phyloP scores from a whole-genome alignment of 257 asterid species.

The Striga asiatica region DNA sequence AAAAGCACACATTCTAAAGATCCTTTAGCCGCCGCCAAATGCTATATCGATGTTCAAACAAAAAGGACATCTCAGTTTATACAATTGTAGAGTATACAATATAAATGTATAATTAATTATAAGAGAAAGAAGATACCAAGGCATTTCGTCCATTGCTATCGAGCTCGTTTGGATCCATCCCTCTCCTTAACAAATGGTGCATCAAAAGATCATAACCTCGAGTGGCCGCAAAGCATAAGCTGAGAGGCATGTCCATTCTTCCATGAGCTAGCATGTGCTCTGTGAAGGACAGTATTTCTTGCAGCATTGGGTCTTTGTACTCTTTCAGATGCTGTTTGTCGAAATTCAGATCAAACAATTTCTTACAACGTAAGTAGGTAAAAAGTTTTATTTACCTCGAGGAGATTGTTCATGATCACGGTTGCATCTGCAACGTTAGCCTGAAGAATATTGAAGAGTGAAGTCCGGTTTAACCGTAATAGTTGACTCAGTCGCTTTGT shows the following conservation, averaged over 20 bases:
- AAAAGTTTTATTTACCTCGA: conserved; percentile 32
- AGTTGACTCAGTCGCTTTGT: conserved; percentile 70
- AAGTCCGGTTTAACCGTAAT: conserved; percentile 54
- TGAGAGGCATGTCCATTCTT: conserved; percentile 71
- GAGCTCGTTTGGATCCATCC: conserved; percentile 59
- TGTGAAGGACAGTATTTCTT: conserved; percentile 41
- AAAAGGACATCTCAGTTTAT: no score
- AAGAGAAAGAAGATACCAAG: conserved; percentile 30
- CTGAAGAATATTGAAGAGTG: conserved; percentile 56
- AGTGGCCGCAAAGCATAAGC: conserved; percentile 73
- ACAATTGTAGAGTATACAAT: no score
- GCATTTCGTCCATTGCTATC: conserved; percentile 53
- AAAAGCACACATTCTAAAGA: conserved; percentile 39
- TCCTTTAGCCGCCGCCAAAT: conserved; percentile 58
- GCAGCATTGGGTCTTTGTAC: conserved; percentile 41
- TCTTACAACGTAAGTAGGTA: no score
- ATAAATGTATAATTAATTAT: no score
- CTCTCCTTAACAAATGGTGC: conserved; percentile 54
- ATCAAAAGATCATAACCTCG: conserved; percentile 62
- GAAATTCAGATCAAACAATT: no score
- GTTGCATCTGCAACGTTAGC: conserved; percentile 77
- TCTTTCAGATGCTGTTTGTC: conserved; percentile 69
- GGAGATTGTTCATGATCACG: conserved; percentile 66
- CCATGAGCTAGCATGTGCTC: conserved; percentile 78
- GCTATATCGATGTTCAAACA: no score